phyloP scores from a whole-genome alignment of 495 filamentous ascomycete species.

The Neurospora tetraspora region DNA sequence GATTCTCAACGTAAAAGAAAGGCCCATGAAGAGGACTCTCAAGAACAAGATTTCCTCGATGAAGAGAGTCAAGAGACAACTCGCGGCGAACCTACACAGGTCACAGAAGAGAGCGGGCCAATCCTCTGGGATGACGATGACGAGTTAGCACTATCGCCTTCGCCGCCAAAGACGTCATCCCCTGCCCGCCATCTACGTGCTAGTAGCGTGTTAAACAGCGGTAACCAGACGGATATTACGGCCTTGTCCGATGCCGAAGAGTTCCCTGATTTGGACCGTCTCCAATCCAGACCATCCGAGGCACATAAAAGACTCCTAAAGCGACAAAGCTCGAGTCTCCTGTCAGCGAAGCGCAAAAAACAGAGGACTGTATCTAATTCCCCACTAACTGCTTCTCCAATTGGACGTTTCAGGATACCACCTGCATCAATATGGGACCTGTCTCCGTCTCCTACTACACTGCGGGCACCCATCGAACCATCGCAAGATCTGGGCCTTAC shows the following conservation, averaged over 20 bases:
- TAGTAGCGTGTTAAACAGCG: constrained; percentile 16
- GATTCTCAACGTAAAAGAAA: constrained; percentile 20
- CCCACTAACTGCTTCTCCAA: constrained; percentile 14
- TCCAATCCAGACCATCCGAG: constrained; percentile 9
- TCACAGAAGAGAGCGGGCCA: constrained; percentile 19
- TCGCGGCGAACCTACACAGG: constrained; percentile 10
- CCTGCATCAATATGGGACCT: constrained; percentile 10
- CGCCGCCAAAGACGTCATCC: constrained; percentile 18
- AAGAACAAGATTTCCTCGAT: constrained; percentile 36
- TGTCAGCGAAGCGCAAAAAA: constrained; percentile 14
- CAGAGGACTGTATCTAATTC: constrained; percentile 10
- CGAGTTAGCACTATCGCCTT: constrained; percentile 19
- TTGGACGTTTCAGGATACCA: constrained; percentile 4
- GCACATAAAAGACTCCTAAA: constrained; percentile 8
- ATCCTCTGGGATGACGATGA: constrained; percentile 13
- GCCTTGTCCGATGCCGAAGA: constrained; percentile 29
- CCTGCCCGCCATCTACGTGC: constrained; percentile 1
- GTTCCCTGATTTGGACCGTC: constrained; percentile 23
- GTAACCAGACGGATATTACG: constrained; percentile 18
- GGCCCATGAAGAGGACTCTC: constrained; percentile 32
- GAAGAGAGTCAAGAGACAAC: constrained; percentile 38
- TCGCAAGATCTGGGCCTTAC: constrained; percentile 4
- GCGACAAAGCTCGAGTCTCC: constrained; percentile 6
- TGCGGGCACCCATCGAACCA: neutral
- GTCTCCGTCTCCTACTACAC: constrained; percentile 11